A percentile compares a stretch with the other conserved stretches of the same genome.
Evolutionary conservation across 2,329 filamentous ascomycete species (phyloP).

Genomic region (Cordyceps javanica): DNA sequence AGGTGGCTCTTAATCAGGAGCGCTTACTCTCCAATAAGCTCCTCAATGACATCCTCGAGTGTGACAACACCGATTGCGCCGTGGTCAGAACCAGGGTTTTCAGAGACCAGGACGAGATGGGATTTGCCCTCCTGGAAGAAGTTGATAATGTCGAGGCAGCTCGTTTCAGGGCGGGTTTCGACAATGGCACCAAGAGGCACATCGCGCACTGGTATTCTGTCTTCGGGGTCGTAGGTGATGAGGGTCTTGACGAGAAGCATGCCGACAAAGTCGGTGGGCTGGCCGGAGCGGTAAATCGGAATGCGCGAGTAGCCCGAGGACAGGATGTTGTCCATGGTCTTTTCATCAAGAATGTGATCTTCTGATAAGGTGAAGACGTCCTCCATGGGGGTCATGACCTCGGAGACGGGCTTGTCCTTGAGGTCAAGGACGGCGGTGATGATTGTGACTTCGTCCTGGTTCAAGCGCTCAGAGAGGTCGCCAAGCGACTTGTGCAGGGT

Average conservation of each 20-base stretch:
- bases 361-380: constrained; percentile 97
- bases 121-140: constrained; percentile 99
- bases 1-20: neutral
- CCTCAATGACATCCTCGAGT: constrained; percentile 95
- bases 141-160: constrained; percentile 96
- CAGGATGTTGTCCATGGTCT: constrained; percentile 89
- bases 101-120: constrained; percentile 95
- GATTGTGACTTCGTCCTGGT: constrained; percentile 97
- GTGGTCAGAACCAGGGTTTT: constrained; percentile 80
- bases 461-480: constrained; percentile 78
- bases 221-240: constrained; percentile 97
- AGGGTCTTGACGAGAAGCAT: constrained; percentile 99
- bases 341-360: constrained; percentile 85
- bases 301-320: constrained; percentile 94
- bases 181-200: constrained; percentile 91
- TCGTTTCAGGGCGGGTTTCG: constrained; percentile 90
- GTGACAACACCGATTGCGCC: constrained; percentile 92
- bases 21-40: constrained; percentile 91
- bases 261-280: constrained; percentile 81
- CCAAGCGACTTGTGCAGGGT: constrained; percentile 91
- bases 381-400: constrained; percentile 97
- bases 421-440: constrained; percentile 94
- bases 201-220: constrained; percentile 77
- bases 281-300: constrained; percentile 83
- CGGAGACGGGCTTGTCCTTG: constrained; percentile 90